Evolutionary conservation across 2,329 filamentous ascomycete species (phyloP).

Genomic region (Paracamarosporium sp.): DNA sequence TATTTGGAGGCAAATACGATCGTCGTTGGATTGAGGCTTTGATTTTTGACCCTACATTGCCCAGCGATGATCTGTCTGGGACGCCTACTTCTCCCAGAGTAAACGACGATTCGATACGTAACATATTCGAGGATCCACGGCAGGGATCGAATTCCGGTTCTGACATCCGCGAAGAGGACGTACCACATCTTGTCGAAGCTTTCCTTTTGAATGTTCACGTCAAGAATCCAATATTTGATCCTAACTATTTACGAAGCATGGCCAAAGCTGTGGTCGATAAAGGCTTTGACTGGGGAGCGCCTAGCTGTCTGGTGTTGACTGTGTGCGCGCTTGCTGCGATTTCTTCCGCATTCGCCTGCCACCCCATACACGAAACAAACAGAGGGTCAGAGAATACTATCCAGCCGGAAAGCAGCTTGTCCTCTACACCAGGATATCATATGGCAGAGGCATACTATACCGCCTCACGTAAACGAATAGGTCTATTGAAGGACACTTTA

Average conservation of each 20-base stretch:
- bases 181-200: constrained; percentile 29
- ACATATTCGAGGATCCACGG: constrained; percentile 1
- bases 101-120: not conserved
- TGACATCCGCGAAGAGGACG: constrained; percentile 35
- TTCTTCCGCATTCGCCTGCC: constrained; percentile 22
- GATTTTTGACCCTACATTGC: constrained; percentile 17
- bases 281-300: constrained; percentile 35
- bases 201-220: constrained; percentile 43
- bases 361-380: not conserved
- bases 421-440: constrained; percentile 20
- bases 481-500: constrained; percentile 34
- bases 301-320: constrained; percentile 40
- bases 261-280: constrained; percentile 28
- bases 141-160: constrained; percentile 5
- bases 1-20: constrained; percentile 31
- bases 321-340: constrained; percentile 40
- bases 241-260: constrained; percentile 24
- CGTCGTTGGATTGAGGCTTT: constrained; percentile 17
- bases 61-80: not conserved
- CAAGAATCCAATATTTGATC: constrained; percentile 43
- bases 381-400: not conserved
- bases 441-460: constrained; percentile 36
- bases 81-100: not conserved
- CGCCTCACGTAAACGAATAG: constrained; percentile 40
- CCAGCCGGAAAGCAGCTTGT: constrained; percentile 10